Base-by-base conservation (phyloP, 2,329 filamentous ascomycete species). In the Aspergillus hiratsukae region DNA sequence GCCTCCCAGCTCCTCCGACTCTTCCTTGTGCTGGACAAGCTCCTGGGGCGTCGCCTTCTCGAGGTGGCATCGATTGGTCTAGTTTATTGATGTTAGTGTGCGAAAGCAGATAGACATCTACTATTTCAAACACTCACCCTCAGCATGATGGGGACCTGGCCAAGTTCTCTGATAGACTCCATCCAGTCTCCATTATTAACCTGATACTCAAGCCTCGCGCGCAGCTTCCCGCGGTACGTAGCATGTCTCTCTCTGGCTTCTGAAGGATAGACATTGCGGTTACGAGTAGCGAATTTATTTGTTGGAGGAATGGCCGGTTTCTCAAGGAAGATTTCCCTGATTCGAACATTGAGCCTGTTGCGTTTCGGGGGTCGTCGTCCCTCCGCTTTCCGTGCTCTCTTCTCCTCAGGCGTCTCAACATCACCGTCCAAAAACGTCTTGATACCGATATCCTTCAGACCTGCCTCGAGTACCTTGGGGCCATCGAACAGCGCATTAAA, bases 161-260 rank as follows among this genome's bases (percentile, higher is more conserved):
- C 94, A 64, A 97, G 79, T 67, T 97, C 93, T 68, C 92, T 84
- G 48, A 90, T 82, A 53, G 91, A 87, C 71, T 95, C 90, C 65
- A 87, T 83, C 72, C 90, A 87, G 63, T 96, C 90, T 52, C 88
- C 91, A 74, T 90, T 85, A 72, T 97, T 97, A 67, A 99, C 82
- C 61, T 83, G 84, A 71, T 90, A 96, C 72, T 96, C 90, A 51
- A 99, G 81, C 17, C 88, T 87, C 7, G 88, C 91, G 53, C 87
- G 86, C 63, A 99, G 82, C 73, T 88, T 90, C 56, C 93, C 94
- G 70, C 91, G 83, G 75, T 99, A 99, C 29, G 92, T 91, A 53
- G 86, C 86, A 80, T 97, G 93, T 48, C 94, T 85, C 77, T 99
- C 93, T 80, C 94, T 86, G 78, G 91, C 96, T 78, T 99, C 94